A percentile compares a stretch with the other conserved stretches of the same genome.
phyloP scores from a whole-genome alignment of 192 early-diverging fungal genomes.

The Lobosporangium transversale region DNA sequence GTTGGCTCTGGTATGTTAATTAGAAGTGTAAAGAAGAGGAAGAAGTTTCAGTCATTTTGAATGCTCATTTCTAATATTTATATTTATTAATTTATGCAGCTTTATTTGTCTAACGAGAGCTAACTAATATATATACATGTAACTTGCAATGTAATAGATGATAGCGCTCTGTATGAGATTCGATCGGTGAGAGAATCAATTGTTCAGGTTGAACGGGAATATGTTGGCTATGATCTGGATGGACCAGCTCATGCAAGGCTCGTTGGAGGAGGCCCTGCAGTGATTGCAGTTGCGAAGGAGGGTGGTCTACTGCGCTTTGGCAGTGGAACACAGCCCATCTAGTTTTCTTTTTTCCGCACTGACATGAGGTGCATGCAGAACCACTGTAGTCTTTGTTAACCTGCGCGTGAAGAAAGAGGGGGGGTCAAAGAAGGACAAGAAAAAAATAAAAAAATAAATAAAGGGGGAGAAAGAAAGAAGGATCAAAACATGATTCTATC shows the following conservation, averaged over 20 bases:
- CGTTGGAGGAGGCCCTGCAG: slow-evolving; percentile 24
- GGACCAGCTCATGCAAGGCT: slow-evolving; percentile 31
- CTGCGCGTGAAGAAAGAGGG: no score
- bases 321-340: no score
- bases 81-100: no score
- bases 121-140: no score
- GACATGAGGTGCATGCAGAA: no score
- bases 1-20: slow-evolving; percentile 35
- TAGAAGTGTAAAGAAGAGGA: neutral
- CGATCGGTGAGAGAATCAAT: slow-evolving; percentile 1
- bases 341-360: no score
- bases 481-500: no score
- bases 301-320: slow-evolving; percentile 36
- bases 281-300: slow-evolving; percentile 30
- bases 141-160: slow-evolving; percentile 21
- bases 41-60: neutral
- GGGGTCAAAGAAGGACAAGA: no score
- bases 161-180: slow-evolving; percentile 42
- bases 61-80: neutral
- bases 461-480: no score
- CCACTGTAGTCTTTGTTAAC: no score
- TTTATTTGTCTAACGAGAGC: no score
- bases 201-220: slow-evolving; percentile 26
- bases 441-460: no score
- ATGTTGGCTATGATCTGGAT: slow-evolving; percentile 47